Base-by-base conservation (phyloP, 176 grass and related monocot genomes). In the Lolium multiflorum region DNA sequence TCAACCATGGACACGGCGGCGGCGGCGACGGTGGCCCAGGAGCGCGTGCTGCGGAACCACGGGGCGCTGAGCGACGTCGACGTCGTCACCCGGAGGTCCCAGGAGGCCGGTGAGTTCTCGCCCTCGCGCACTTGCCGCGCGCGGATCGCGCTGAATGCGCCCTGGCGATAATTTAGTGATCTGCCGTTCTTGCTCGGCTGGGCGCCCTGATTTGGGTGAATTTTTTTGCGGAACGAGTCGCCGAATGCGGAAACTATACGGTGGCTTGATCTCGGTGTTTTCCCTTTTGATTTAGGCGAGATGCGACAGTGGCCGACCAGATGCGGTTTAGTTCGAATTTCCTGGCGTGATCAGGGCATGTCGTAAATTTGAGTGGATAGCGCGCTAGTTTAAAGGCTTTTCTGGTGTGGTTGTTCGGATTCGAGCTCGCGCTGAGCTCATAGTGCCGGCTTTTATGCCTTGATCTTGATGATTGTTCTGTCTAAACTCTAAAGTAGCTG, bases 31-130 rank as follows among this genome's bases (percentile, higher is more conserved):
- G n/a, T 50, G 71, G 41, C 8, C 26, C 62, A 31, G 48, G 84
- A 68, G 38, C 67, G 66, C 13, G 48, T 66, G 58, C 4, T 59
- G 75, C 59, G 88, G 89, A 57, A 25, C 1, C 14, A 31, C 11
- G 84, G 65, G 63, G 9, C 54, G 80, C 21, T 49, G 7, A 77
- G 80, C 48, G 83, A 90, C 49, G 54, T 84, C 8, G 80, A 87
- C 35, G 64, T 95, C 70, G 88, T 71, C 3, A 28, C 93, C 12
- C 74, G 90, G 39, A 90, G 77, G 81, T 83, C 88, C 7, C 85
- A 95, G 88, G 90, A 95, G 79, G 90, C 80, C 46, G 93, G 93
- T 92, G 76, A 73, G 91, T 91, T 83, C 67, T 43, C 44, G 58
- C 12, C 80, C 67, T 43, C 44, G 58, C 12, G 47, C 11, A 10